Conservation (phyloP, 176 grass and related monocot genomes). For the Leersia perrieri region DNA sequence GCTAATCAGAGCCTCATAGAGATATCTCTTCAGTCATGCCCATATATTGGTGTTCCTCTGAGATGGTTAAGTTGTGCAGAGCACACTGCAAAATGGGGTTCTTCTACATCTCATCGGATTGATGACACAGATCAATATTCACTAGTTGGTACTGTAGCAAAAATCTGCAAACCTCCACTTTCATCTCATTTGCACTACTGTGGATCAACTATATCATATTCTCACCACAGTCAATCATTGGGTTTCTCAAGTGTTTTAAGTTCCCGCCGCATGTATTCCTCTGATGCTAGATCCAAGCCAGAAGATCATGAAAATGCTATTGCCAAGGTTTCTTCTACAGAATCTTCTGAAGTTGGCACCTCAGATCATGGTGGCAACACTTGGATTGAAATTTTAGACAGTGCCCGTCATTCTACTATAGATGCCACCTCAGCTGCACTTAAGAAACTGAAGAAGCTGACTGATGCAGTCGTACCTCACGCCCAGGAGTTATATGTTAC, state of each 20-base stretch:
- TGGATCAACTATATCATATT: background rate
- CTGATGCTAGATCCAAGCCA: slow-evolving; percentile 22
- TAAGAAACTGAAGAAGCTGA: slow-evolving; percentile 47
- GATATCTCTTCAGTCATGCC: background rate
- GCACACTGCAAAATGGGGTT: background rate
- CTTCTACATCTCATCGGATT: background rate
- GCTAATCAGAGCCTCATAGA: background rate
- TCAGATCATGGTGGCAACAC: slow-evolving; percentile 28
- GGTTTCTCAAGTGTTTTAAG: background rate
- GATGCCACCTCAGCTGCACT: slow-evolving; percentile 21
- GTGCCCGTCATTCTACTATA: slow-evolving; percentile 19
- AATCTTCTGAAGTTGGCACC: slow-evolving; percentile 3
- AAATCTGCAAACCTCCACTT: background rate
- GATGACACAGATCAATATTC: background rate
- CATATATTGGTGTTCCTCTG: background rate
- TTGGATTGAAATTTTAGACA: slow-evolving; percentile 37
- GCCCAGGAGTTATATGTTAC: slow-evolving; percentile 44
- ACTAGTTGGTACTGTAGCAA: background rate
- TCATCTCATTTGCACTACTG: background rate
- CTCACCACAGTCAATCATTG: background rate
- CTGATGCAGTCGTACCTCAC: slow-evolving; percentile 26
- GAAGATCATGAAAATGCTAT: background rate
- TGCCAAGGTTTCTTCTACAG: slow-evolving; percentile 23
- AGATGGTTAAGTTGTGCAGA: slow-evolving; percentile 13
- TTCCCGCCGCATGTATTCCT: slow-evolving; percentile 33